phyloP scores from a whole-genome alignment of 179 eudicot genomes.

The Drosera spatulata region DNA sequence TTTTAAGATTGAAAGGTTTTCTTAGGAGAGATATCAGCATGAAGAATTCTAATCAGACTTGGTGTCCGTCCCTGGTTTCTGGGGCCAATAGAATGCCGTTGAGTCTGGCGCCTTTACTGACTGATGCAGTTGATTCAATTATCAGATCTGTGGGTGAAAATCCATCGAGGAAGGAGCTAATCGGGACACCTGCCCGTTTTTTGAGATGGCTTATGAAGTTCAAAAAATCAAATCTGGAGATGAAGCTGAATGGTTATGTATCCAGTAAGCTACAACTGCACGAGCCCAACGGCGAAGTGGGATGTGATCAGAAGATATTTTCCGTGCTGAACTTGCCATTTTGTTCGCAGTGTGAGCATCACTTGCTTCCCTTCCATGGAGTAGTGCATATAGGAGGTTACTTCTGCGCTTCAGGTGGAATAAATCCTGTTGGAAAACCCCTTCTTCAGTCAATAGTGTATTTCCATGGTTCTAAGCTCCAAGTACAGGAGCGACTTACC shows the following conservation, averaged over 20 bases:
- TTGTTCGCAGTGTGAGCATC: conserved; percentile 96
- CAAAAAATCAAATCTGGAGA: conserved; percentile 34
- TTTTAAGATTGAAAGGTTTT: too few relatives aligned
- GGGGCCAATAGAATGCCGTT: conserved; percentile 8
- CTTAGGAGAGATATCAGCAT: too few relatives aligned
- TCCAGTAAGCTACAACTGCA: conserved; percentile 12
- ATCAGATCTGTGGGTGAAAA: conserved; percentile 67
- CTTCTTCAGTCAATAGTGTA: conserved; percentile 67
- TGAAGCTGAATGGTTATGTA: conserved; percentile 49
- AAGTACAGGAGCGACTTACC: conserved; percentile 90
- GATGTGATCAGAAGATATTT: conserved; percentile 11
- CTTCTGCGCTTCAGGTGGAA: conserved; percentile 17
- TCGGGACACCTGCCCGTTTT: conserved; percentile 62
- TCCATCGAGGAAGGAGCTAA: conserved; percentile 64
- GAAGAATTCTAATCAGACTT: conserved; percentile 7
- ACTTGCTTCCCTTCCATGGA: conserved; percentile 87
- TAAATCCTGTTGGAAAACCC: conserved; percentile 32
- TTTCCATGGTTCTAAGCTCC: conserved; percentile 83
- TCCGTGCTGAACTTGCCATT: conserved; percentile 58
- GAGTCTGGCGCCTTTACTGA: conserved; percentile 38
- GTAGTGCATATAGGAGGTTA: conserved; percentile 73
- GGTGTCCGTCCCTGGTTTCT: conserved; percentile 55
- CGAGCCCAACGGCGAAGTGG: conserved; percentile 18
- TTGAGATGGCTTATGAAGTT: conserved; percentile 70
- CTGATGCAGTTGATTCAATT: conserved; percentile 51